Base-by-base conservation (phyloP, 2,329 filamentous ascomycete genomes). In the Aciculosporium take region DNA sequence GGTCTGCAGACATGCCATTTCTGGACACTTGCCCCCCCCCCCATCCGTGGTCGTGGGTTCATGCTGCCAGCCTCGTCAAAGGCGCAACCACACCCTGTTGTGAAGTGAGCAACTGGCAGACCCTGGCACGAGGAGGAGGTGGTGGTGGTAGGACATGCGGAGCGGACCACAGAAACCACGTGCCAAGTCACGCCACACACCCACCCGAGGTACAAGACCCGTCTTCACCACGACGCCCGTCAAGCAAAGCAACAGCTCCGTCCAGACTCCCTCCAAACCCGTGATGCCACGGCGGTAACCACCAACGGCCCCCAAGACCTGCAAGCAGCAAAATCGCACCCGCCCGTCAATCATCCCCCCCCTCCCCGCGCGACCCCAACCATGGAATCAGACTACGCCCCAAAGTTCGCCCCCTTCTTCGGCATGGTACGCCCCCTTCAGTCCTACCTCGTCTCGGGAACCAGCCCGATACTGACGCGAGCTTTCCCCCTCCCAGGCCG, bases 371-470 rank as follows among this genome's bases (percentile, higher is more conserved):
- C 8, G 7, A n/a, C 40, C 44, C 52, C 49, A 54, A 64, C 37
- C 47, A 76, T 76, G 73, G 64, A 72, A 51, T 74, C 73, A 37
- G 75, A 79, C 51, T 64, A 77, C 47, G 69, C 80, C 45, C 84
- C 84, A 53, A 84, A 83, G 65, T 89, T 88, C 60, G 84, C 84
- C 67, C 84, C 84, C 53, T 91, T 89, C 69, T 73, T 89, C 60
- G 84, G 84, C 69, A 86, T 89, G 82, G 83, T 87, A 69, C 65
- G 79, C 66, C 42, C 33, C 15, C n/a, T 13, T n/a, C n/a, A n/a
- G n/a, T n/a, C n/a, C n/a, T n/a, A n/a, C 24, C 41, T 39, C 39
- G 37, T 37, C 40, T 36, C 42, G n/a, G n/a, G n/a, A n/a, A n/a
- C n/a, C n/a, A n/a, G n/a, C n/a, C n/a, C n/a, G n/a, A n/a, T n/a